A percentile compares a stretch with the other conserved stretches of the same genome.
phyloP scores from a whole-genome alignment of 1,284 basidiomycete genomes.

The Ceratobasidium sp. region DNA sequence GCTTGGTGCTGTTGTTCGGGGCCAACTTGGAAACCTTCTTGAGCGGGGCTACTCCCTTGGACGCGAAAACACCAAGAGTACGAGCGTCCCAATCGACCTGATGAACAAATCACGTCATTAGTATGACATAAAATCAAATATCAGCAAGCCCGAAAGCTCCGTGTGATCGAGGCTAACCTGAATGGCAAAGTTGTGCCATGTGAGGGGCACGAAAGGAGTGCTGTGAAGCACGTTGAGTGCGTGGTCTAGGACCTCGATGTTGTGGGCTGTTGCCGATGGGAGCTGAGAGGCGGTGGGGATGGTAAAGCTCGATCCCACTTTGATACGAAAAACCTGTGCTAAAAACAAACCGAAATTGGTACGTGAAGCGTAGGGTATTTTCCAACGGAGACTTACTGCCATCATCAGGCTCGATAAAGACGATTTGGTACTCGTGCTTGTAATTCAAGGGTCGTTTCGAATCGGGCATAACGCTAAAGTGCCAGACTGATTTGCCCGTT shows the following conservation, averaged over 20 bases:
- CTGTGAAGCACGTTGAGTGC: slow-evolving; percentile 53
- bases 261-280: slow-evolving; percentile 38
- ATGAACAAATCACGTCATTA: neutral
- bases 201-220: slow-evolving; percentile 38
- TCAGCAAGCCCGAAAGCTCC: neutral
- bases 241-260: slow-evolving; percentile 56
- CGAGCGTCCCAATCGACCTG: slow-evolving; percentile 56
- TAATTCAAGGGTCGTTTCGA: slow-evolving; percentile 53
- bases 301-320: slow-evolving; percentile 49
- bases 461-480: slow-evolving; percentile 42
- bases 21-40: slow-evolving; percentile 39
- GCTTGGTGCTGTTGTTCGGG: slow-evolving; percentile 38
- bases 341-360: neutral
- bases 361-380: neutral
- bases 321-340: slow-evolving; percentile 57
- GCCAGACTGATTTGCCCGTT: slow-evolving; percentile 42
- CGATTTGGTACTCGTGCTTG: slow-evolving; percentile 58
- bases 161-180: neutral
- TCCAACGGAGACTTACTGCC: slow-evolving; percentile 48
- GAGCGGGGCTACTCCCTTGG: slow-evolving; percentile 29
- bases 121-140: neutral
- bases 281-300: slow-evolving; percentile 53
- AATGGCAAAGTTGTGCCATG: slow-evolving; percentile 45
- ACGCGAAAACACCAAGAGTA: slow-evolving; percentile 45
- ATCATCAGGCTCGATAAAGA: slow-evolving; percentile 67